phyloP scores from a whole-genome alignment of 78 protist genomes.

The Dictyostelium capitatum region DNA sequence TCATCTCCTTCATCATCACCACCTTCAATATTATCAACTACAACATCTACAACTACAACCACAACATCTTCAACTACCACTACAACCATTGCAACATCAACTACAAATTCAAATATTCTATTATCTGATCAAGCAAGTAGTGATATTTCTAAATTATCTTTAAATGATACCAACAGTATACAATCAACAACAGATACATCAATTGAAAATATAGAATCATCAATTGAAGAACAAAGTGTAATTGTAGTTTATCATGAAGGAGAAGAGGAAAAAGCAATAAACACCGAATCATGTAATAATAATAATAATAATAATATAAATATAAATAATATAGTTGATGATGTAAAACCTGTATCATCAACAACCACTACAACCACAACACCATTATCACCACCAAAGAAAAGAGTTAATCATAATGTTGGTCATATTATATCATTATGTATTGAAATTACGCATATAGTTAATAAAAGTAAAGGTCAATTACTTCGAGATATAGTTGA shows the following conservation, averaged over 20 bases:
- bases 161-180: slow-evolving; percentile 17
- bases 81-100: not conserved
- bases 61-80: not conserved
- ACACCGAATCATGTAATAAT: slow-evolving; percentile 30
- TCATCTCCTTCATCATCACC: not conserved
- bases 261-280: not conserved
- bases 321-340: not conserved
- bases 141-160: slow-evolving; percentile 38
- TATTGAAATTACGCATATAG: slow-evolving; percentile 76
- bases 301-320: slow-evolving; percentile 22
- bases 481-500: slow-evolving; percentile 66
- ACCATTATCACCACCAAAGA: not conserved
- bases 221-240: slow-evolving; percentile 20
- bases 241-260: slow-evolving; percentile 13
- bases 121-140: slow-evolving; percentile 15
- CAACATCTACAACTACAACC: not conserved
- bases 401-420: slow-evolving; percentile 51
- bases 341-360: not conserved
- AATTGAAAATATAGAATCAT: not conserved
- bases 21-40: not conserved
- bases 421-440: slow-evolving; percentile 75
- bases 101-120: not conserved
- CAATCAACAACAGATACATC: not conserved
- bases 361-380: not conserved
- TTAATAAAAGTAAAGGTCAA: slow-evolving; percentile 68